A percentile compares a stretch with the other conserved stretches of the same genome.
phyloP scores from a whole-genome alignment of 768 basidiomycete species.

The Crucibulum laeve region DNA sequence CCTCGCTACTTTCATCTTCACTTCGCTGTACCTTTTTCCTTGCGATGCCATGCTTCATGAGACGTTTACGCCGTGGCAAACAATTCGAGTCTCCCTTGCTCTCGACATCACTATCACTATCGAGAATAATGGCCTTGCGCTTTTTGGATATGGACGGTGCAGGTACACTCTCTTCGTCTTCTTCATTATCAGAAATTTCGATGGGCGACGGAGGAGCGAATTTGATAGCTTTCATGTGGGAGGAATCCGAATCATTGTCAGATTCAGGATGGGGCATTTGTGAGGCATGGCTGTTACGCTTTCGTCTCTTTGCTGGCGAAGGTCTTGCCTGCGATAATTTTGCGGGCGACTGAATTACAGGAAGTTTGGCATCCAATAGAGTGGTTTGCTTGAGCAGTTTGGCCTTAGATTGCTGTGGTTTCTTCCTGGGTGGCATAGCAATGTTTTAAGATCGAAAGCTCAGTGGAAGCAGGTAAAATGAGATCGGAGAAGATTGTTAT shows the following conservation, averaged over 20 bases:
- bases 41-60: too few species aligned
- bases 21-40: too few species aligned
- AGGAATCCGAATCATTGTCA: conserved; percentile 19
- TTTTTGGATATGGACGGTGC: conserved; percentile 9
- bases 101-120: conserved; percentile 10
- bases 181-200: conserved; percentile 7
- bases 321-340: not conserved
- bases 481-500: too few species aligned
- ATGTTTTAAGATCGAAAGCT: conserved; percentile 11
- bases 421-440: conserved; percentile 1
- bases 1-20: conserved; percentile 9
- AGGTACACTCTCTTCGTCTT: conserved; percentile 9
- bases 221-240: conserved; percentile 46
- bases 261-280: conserved; percentile 2
- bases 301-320: conserved; percentile 1
- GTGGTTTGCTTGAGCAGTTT: conserved; percentile 39
- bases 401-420: too few species aligned
- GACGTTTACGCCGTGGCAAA: too few species aligned
- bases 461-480: too few species aligned
- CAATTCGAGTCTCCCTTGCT: too few species aligned
- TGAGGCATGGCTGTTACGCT: too few species aligned
- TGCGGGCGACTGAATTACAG: not conserved
- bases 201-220: conserved; percentile 34
- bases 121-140: conserved; percentile 4
- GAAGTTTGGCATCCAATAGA: conserved; percentile 21